These are phyloP conservation scores for Oryza glumipatula DNA, from an alignment of 176 grass and related monocot genomes.

Conservation along the genomic window DNA sequence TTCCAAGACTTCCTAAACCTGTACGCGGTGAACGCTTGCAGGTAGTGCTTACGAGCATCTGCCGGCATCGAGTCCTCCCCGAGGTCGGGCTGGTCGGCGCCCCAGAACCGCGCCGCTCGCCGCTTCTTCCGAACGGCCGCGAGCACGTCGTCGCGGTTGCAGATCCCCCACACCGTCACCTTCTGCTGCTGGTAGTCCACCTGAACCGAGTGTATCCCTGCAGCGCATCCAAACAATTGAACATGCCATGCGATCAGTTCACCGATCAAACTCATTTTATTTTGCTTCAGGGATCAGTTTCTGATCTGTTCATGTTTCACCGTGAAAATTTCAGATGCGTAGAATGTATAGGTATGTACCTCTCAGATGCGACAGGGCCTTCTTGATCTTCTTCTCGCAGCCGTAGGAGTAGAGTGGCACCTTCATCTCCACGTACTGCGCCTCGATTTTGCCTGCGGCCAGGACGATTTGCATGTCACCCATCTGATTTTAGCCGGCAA, in stretches of 20 bases:
- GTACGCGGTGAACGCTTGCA: constrained; percentile 50
- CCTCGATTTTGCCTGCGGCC: constrained; percentile 62
- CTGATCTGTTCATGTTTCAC: neutral
- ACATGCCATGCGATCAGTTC: neutral
- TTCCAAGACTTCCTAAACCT: constrained; percentile 80
- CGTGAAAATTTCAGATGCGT: neutral
- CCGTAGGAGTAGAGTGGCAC: constrained; percentile 93
- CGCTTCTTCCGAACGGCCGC: constrained; percentile 78
- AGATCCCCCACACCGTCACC: constrained; percentile 95
- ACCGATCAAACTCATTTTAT: neutral
- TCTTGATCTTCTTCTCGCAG: constrained; percentile 95
- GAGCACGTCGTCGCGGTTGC: constrained; percentile 76
- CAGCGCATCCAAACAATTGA: neutral
- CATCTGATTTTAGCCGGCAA: constrained; percentile 40
- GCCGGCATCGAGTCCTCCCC: constrained; percentile 26
- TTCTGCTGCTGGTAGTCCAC: constrained; percentile 82
- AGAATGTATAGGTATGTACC: constrained; percentile 35
- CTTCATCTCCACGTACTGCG: constrained; percentile 94
- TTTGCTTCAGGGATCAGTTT: no score
- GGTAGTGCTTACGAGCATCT: constrained; percentile 52
- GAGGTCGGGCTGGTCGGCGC: neutral
- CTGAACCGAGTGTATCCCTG: constrained; percentile 88
- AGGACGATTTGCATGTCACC: constrained; percentile 81
- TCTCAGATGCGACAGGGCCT: constrained; percentile 69
- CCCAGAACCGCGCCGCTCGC: constrained; percentile 71